phyloP scores from a whole-genome alignment of 768 basidiomycete species.

The Suillus paluster region DNA sequence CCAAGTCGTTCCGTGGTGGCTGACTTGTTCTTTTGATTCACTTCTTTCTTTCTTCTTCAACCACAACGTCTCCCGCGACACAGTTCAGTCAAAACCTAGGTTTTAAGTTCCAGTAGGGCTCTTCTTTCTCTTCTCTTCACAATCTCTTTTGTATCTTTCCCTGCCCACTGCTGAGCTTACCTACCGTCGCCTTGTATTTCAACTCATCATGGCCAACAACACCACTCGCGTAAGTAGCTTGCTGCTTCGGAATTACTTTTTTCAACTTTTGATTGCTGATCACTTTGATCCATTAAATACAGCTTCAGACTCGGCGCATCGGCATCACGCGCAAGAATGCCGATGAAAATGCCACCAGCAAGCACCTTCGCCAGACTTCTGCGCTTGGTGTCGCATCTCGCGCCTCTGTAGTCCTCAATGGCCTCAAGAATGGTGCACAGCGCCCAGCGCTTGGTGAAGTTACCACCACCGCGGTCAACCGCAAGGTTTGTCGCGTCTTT shows the following conservation, averaged over 20 bases:
- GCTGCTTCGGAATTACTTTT: slow-evolving; percentile 20
- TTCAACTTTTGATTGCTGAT: background rate
- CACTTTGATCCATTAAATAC: slow-evolving; percentile 18
- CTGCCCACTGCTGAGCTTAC: slow-evolving; percentile 14
- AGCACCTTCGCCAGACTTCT: slow-evolving; percentile 67
- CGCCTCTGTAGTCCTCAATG: slow-evolving; percentile 43
- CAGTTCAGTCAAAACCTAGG: slow-evolving; percentile 27
- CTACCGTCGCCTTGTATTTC: slow-evolving; percentile 29
- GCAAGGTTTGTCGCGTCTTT: slow-evolving; percentile 56
- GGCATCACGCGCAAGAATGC: slow-evolving; percentile 70
- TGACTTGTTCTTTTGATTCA: slow-evolving; percentile 34
- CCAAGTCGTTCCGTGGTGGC: slow-evolving; percentile 32
- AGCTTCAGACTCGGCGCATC: slow-evolving; percentile 74
- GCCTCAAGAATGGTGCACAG: slow-evolving; percentile 59
- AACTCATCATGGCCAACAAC: slow-evolving; percentile 57
- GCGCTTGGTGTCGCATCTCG: slow-evolving; percentile 53
- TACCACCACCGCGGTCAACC: slow-evolving; percentile 75
- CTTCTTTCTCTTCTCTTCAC: slow-evolving; percentile 38
- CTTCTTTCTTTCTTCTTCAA: slow-evolving; percentile 23
- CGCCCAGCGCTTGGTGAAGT: slow-evolving; percentile 84
- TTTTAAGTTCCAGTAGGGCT: slow-evolving; percentile 23
- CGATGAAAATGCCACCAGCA: slow-evolving; percentile 79
- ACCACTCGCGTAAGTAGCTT: slow-evolving; percentile 57
- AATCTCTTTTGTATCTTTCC: slow-evolving; percentile 30
- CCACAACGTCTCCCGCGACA: slow-evolving; percentile 29